Conservation (phyloP, 768 basidiomycete genomes). For the button mushroom (Agaricus bisporus) region DNA sequence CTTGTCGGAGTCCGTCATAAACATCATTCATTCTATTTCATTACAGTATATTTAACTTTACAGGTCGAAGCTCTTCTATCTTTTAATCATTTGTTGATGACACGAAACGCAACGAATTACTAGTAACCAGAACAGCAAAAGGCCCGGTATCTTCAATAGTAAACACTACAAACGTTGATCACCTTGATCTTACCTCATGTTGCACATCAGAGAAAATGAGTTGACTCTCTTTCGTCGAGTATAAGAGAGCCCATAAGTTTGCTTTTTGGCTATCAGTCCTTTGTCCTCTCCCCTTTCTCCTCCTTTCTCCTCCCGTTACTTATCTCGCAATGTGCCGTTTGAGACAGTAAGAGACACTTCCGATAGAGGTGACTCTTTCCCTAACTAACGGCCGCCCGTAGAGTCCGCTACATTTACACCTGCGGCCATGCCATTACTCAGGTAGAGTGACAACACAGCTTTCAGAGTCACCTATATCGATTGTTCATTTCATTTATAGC, state of each 20-base stretch:
- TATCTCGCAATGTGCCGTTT: slow-evolving; percentile 40
- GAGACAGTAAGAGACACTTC: slow-evolving; percentile 39
- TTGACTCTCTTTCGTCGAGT: neutral
- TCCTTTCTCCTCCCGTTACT: slow-evolving; percentile 3
- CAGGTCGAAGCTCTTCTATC: no score
- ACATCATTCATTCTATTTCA: no score
- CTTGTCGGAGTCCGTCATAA: no score
- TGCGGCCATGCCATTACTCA: slow-evolving; percentile 43
- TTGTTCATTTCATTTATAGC: slow-evolving; percentile 14
- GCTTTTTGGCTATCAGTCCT: slow-evolving; percentile 3
- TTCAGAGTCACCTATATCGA: neutral
- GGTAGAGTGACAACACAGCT: slow-evolving; percentile 22
- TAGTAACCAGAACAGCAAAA: no score
- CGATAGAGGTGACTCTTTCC: neutral
- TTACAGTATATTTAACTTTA: no score
- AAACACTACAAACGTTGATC: no score
- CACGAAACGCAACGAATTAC: no score
- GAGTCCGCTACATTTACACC: slow-evolving; percentile 41
- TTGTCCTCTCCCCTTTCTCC: slow-evolving; percentile 9
- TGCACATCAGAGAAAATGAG: no score
- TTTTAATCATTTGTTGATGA: no score
- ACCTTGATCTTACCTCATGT: no score
- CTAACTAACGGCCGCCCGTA: slow-evolving; percentile 13
- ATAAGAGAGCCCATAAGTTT: neutral
- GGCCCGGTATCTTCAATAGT: no score